phyloP scores from a whole-genome alignment of 768 basidiomycete species.

The Nevesoporus exiguus region DNA sequence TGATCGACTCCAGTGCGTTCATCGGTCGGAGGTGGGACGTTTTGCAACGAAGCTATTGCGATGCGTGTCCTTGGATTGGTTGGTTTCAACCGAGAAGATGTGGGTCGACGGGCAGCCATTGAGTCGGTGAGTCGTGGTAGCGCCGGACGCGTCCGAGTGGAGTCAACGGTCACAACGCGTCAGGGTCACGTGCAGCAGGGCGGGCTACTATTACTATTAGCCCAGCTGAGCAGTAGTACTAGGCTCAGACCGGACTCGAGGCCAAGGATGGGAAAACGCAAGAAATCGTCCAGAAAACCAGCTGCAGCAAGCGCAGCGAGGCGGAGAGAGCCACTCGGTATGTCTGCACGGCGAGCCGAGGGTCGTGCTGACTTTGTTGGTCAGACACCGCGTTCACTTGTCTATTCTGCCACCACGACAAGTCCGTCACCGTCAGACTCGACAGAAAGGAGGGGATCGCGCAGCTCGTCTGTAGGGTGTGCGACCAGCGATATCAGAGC shows the following conservation, averaged over 20 bases:
- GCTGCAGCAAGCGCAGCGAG: constrained; percentile 58
- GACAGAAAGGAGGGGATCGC: constrained; percentile 85
- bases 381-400: constrained; percentile 83
- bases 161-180: constrained; percentile 25
- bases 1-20: constrained; percentile 17
- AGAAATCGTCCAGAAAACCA: constrained; percentile 85
- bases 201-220: background rate
- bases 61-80: constrained; percentile 43
- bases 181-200: constrained; percentile 31
- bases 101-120: constrained; percentile 66
- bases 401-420: constrained; percentile 87
- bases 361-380: constrained; percentile 2
- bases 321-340: constrained; percentile 72
- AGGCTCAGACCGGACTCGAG: background rate
- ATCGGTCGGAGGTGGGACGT: constrained; percentile 24
- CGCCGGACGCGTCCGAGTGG: constrained; percentile 34
- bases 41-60: constrained; percentile 36
- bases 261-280: constrained; percentile 76
- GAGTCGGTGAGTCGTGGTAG: constrained; percentile 10
- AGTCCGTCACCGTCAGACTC: constrained; percentile 79
- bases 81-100: constrained; percentile 42
- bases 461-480: constrained; percentile 76
- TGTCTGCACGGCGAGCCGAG: constrained; percentile 1
- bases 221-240: background rate
- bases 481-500: constrained; percentile 84